Evolutionary conservation across 2,329 filamentous ascomycete species (phyloP).

Genomic region (Colletotrichum ledebouriae): DNA sequence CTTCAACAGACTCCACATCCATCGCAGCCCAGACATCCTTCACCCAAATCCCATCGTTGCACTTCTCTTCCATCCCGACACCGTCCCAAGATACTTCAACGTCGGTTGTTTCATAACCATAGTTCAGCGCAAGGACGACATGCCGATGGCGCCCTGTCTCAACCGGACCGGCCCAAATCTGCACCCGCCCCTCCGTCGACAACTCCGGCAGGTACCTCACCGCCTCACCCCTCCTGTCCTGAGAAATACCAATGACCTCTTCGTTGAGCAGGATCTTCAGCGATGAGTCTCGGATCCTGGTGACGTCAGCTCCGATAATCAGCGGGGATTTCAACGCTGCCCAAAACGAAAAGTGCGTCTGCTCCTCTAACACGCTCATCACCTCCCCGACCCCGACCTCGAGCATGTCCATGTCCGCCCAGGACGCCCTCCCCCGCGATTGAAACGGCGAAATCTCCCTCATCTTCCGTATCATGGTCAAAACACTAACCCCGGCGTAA

Average conservation of each 20-base stretch:
- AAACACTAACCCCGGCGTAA: conserved; percentile 49
- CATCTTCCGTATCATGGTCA: conserved; percentile 53
- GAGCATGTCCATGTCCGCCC: conserved; percentile 57
- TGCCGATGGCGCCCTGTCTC: conserved; percentile 29
- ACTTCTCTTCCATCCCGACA: conserved; percentile 19
- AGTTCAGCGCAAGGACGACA: conserved; percentile 43
- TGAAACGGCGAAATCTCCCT: conserved; percentile 50
- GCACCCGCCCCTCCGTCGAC: conserved; percentile 45
- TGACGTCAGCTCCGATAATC: conserved; percentile 57
- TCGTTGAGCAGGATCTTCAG: conserved; percentile 43
- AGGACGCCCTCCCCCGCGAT: conserved; percentile 47
- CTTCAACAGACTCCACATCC: conserved; percentile 1
- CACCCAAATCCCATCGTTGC: conserved; percentile 9
- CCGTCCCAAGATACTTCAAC: conserved; percentile 36
- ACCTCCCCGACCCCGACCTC: conserved; percentile 54
- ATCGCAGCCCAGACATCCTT: conserved; percentile 24
- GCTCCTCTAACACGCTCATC: conserved; percentile 49
- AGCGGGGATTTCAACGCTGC: conserved; percentile 60
- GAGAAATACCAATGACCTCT: conserved; percentile 50
- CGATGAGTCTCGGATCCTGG: conserved; percentile 45
- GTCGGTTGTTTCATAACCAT: conserved; percentile 24
- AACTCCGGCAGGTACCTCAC: conserved; percentile 44
- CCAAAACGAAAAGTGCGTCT: conserved; percentile 61
- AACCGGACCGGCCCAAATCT: conserved; percentile 49
- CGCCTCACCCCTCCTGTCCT: conserved; percentile 50